Percentiles rank a stretch among this genome's conserved stretches.
These are phyloP conservation scores for Pseudoscleropodium purum DNA, from an alignment of 225 moss, liverwort and hornwort genomes.

Conservation along the genomic window DNA sequence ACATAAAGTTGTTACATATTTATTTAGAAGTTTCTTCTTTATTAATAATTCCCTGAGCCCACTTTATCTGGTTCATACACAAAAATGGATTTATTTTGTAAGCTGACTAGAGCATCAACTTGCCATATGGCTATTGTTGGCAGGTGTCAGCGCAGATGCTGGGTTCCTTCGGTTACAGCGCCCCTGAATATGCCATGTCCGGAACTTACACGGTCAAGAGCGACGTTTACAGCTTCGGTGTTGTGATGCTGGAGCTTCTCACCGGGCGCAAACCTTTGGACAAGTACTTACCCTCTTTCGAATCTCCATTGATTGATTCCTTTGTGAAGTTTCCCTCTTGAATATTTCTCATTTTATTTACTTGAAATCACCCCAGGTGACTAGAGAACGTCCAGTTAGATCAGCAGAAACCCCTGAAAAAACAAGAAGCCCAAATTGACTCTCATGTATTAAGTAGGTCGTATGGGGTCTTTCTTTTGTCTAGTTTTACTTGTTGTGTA, in stretches of 20 bases:
- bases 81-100: not conserved
- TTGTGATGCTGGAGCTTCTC: conserved; percentile 67
- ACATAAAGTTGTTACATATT: not conserved
- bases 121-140: not conserved
- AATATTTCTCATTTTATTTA: not conserved
- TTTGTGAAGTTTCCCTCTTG: not conserved
- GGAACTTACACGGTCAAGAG: conserved; percentile 51
- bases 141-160: conserved; percentile 75
- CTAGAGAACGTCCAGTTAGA: not conserved
- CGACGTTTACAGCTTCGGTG: conserved; percentile 66
- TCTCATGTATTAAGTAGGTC: not conserved
- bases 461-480: not conserved
- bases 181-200: conserved; percentile 54
- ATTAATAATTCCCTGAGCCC: not conserved
- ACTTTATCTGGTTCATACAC: not conserved
- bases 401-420: not conserved
- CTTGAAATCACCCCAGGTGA: not conserved
- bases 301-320: not conserved
- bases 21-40: not conserved
- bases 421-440: not conserved
- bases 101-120: not conserved
- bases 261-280: conserved; percentile 59
- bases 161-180: conserved; percentile 60
- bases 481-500: not conserved
- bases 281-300: conserved; percentile 13